Evolutionary conservation across 352 stramenopile species (phyloP).

Genomic region (Phytophthora capsici): DNA sequence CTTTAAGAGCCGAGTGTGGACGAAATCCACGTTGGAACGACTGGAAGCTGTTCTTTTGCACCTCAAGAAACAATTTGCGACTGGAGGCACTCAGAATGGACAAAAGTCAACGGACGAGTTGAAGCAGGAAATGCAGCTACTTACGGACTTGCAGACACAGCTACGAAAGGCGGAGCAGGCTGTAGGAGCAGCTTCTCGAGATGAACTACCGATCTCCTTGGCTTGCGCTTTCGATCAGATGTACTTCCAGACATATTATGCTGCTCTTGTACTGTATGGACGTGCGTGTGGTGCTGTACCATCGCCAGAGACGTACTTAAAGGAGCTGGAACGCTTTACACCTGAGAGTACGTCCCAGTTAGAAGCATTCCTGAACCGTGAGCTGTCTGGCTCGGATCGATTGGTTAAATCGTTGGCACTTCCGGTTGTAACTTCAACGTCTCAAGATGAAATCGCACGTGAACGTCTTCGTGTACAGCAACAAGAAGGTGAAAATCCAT

Average conservation of each 20-base stretch:
- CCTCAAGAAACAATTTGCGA: constrained; percentile 58
- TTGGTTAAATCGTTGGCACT: constrained; percentile 55
- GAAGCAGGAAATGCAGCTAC: constrained; percentile 60
- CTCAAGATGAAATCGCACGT: constrained; percentile 27
- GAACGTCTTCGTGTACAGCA: constrained; percentile 23
- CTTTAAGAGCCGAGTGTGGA: constrained; percentile 73
- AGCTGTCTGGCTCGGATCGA: constrained; percentile 35
- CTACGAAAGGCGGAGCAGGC: constrained; percentile 56
- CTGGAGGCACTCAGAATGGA: constrained; percentile 69
- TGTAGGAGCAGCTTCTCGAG: constrained; percentile 52
- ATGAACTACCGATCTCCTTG: constrained; percentile 67
- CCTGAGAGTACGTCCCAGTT: constrained; percentile 44
- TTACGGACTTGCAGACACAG: constrained; percentile 56
- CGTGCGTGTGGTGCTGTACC: constrained; percentile 67
- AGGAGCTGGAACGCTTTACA: constrained; percentile 56
- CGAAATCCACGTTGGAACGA: constrained; percentile 52
- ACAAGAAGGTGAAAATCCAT: constrained; percentile 44
- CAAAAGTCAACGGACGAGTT: constrained; percentile 62
- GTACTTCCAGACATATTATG: constrained; percentile 86
- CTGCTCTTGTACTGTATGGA: constrained; percentile 73
- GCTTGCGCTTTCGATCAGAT: constrained; percentile 74
- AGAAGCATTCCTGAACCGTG: constrained; percentile 67
- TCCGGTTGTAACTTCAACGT: constrained; percentile 28
- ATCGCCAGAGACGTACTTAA: constrained; percentile 61
- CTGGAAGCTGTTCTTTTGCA: constrained; percentile 54